Conservation (phyloP, 2,329 filamentous ascomycete genomes). For the Penicillium aurantiogriseum region DNA sequence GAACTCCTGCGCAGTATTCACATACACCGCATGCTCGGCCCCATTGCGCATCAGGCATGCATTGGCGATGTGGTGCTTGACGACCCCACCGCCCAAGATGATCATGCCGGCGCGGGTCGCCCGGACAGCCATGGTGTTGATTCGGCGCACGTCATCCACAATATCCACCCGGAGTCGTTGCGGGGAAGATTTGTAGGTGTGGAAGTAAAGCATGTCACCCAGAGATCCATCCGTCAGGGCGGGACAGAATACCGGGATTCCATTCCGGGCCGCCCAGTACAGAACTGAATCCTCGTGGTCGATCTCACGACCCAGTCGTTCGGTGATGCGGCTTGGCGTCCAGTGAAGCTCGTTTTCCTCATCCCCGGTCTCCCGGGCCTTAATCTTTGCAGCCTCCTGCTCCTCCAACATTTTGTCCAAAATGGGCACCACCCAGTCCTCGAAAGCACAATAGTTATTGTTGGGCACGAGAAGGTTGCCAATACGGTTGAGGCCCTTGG, state of each 20-base stretch:
- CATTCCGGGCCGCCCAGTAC: slow-evolving; percentile 97
- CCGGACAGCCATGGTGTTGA: slow-evolving; percentile 87
- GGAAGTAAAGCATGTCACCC: slow-evolving; percentile 98
- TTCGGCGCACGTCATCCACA: slow-evolving; percentile 85
- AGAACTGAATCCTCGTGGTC: slow-evolving; percentile 88
- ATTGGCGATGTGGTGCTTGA: slow-evolving; percentile 98
- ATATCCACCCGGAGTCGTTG: slow-evolving; percentile 81
- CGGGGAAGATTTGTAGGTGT: slow-evolving; percentile 88
- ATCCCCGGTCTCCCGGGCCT: slow-evolving; percentile 39
- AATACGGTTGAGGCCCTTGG: slow-evolving; percentile 89
- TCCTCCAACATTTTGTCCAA: slow-evolving; percentile 92
- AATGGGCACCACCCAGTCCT: slow-evolving; percentile 96
- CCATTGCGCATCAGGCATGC: slow-evolving; percentile 97
- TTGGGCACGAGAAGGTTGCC: slow-evolving; percentile 96
- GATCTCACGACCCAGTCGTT: slow-evolving; percentile 87
- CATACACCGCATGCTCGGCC: slow-evolving; percentile 93
- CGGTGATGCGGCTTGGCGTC: slow-evolving; percentile 92
- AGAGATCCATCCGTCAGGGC: slow-evolving; percentile 92
- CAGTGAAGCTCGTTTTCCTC: slow-evolving; percentile 72
- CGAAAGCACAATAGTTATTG: slow-evolving; percentile 94
- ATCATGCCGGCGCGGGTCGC: slow-evolving; percentile 93
- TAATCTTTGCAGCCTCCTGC: slow-evolving; percentile 75
- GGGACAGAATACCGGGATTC: slow-evolving; percentile 96
- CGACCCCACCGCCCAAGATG: slow-evolving; percentile 86
- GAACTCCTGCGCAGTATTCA: slow-evolving; percentile 97